phyloP scores from a whole-genome alignment of 2,329 filamentous ascomycete species.

The Aschersonia sp. region DNA sequence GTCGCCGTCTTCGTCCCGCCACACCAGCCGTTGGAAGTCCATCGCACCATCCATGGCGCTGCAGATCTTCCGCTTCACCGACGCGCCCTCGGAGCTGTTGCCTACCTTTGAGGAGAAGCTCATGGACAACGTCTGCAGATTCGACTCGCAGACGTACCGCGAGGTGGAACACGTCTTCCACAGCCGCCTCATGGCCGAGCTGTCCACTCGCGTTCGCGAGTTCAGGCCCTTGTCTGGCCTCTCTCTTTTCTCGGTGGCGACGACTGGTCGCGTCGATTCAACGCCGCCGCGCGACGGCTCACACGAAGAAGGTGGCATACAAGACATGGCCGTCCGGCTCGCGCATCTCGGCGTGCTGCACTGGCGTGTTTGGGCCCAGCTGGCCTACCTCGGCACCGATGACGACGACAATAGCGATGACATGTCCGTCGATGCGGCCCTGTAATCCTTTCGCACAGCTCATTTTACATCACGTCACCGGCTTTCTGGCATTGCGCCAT shows the following conservation, averaged over 20 bases:
- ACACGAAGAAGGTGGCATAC: conserved; percentile 38
- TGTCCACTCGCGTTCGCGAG: conserved; percentile 34
- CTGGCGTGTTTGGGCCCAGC: conserved; percentile 74
- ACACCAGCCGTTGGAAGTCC: conserved; percentile 33
- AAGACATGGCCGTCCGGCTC: conserved; percentile 61
- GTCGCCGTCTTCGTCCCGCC: conserved; percentile 20
- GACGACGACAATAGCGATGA: conserved; percentile 22
- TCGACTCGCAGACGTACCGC: conserved; percentile 27
- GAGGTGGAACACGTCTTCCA: conserved; percentile 35
- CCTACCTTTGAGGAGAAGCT: conserved; percentile 34
- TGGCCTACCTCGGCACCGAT: conserved; percentile 46
- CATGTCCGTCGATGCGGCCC: conserved; percentile 14
- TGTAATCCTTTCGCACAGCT: not conserved
- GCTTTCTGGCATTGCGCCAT: no score
- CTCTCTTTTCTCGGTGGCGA: conserved; percentile 39
- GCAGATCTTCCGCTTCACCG: conserved; percentile 42
- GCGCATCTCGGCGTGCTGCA: conserved; percentile 76
- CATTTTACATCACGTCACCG: no score
- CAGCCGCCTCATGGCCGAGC: conserved; percentile 29
- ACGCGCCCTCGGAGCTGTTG: conserved; percentile 32
- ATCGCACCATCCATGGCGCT: conserved; percentile 39
- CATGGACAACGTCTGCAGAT: conserved; percentile 25
- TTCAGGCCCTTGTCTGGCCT: conserved; percentile 38
- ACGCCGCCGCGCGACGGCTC: conserved; percentile 19
- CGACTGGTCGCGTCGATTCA: conserved; percentile 29